Conservation (phyloP, 768 basidiomycete species). For the Mycena belliarum region DNA sequence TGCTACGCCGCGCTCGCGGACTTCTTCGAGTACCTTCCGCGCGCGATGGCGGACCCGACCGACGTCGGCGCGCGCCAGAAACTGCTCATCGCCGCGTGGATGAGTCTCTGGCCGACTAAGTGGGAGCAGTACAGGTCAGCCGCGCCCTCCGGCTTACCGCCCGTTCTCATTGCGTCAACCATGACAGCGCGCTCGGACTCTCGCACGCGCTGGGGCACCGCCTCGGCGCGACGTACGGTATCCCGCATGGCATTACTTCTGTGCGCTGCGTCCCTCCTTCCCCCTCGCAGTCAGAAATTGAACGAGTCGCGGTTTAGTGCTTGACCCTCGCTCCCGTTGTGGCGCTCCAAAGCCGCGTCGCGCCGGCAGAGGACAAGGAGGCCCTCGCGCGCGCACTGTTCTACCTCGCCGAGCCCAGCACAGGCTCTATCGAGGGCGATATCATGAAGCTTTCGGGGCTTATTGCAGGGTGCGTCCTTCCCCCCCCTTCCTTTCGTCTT, state of each 20-base stretch:
- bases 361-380: conserved; percentile 63
- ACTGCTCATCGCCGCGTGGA: conserved; percentile 76
- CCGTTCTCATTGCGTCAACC: too few relatives aligned
- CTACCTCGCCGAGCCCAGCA: conserved; percentile 60
- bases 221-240: conserved; percentile 70
- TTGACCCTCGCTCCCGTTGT: conserved; percentile 70
- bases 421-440: conserved; percentile 67
- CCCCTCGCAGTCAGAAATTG: too few relatives aligned
- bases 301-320: conserved; percentile 44
- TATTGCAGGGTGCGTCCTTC: conserved; percentile 52
- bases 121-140: conserved; percentile 54
- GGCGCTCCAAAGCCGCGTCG: conserved; percentile 55
- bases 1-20: conserved; percentile 69
- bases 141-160: too few relatives aligned
- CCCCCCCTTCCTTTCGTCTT: not conserved
- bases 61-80: conserved; percentile 64
- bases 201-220: conserved; percentile 77
- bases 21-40: conserved; percentile 72
- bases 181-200: conserved; percentile 60
- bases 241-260: conserved; percentile 86
- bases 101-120: conserved; percentile 73
- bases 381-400: conserved; percentile 56
- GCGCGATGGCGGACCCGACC: conserved; percentile 58
- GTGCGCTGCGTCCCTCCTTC: conserved; percentile 36
- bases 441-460: conserved; percentile 50